Evolutionary conservation across 768 basidiomycete genomes (phyloP).

Genomic region (Suillus luteus): DNA sequence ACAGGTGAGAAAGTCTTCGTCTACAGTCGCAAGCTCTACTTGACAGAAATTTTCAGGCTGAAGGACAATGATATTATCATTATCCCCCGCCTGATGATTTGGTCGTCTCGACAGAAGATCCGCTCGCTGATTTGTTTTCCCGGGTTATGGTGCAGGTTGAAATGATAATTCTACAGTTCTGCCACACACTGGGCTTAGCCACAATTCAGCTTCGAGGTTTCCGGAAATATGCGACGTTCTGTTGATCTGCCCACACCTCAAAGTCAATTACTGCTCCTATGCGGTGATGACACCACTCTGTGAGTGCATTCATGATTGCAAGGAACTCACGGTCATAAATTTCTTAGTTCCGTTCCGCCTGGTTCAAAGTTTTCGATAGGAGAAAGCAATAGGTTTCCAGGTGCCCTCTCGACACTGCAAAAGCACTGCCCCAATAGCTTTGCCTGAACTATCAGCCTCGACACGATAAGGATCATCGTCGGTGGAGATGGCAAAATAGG

Average conservation of each 20-base stretch:
- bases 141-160: constrained; percentile 34
- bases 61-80: constrained; percentile 26
- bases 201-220: constrained; percentile 39
- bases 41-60: constrained; percentile 16
- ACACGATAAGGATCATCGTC: constrained; percentile 22
- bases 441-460: constrained; percentile 35
- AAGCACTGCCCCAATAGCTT: constrained; percentile 34
- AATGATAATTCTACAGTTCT: constrained; percentile 38
- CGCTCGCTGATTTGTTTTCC: constrained; percentile 22
- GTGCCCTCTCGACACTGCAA: constrained; percentile 25
- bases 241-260: constrained; percentile 8
- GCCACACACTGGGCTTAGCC: constrained; percentile 46
- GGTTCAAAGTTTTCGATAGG: constrained; percentile 32
- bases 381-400: constrained; percentile 42
- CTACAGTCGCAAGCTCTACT: neutral
- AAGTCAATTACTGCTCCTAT: neutral
- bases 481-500: constrained; percentile 27
- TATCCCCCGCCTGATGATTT: constrained; percentile 20
- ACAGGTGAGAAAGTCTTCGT: neutral
- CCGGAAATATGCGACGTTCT: constrained; percentile 48
- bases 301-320: constrained; percentile 43
- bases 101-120: constrained; percentile 32
- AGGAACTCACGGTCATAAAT: constrained; percentile 50
- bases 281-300: constrained; percentile 31
- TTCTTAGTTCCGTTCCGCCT: constrained; percentile 46